Evolutionary conservation across 805 yeast genomes (phyloP).

Genomic region (Lipomyces lipofer): DNA sequence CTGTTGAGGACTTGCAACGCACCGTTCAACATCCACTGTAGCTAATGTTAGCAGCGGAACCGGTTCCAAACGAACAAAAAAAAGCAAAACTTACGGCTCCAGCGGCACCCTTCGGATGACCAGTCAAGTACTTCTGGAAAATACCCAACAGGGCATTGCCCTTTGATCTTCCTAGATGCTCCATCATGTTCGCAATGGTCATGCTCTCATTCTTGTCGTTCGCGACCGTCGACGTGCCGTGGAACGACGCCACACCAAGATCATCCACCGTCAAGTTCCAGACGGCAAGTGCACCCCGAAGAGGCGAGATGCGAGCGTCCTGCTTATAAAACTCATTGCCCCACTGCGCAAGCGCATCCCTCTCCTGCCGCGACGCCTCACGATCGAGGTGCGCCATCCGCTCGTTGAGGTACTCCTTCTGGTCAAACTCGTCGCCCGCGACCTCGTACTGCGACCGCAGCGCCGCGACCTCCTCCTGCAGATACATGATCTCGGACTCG

Average conservation of each 20-base stretch:
- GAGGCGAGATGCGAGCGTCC: conserved; percentile 93
- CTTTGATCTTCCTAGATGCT: conserved; percentile 91
- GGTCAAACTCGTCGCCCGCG: conserved; percentile 52
- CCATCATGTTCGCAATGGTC: conserved; percentile 88
- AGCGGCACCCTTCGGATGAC: conserved; percentile 99
- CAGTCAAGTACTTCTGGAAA: conserved; percentile 98
- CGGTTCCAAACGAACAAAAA: neutral
- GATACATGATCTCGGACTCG: conserved; percentile 70
- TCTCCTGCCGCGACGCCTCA: conserved; percentile 81
- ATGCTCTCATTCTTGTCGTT: conserved; percentile 97
- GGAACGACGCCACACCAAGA: conserved; percentile 95
- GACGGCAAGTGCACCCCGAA: conserved; percentile 95
- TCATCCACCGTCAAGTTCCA: conserved; percentile 93
- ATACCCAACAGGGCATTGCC: conserved; percentile 98
- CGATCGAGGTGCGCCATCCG: conserved; percentile 83
- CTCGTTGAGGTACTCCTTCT: conserved; percentile 62
- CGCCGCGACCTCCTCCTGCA: conserved; percentile 68
- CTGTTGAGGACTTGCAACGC: conserved; percentile 87
- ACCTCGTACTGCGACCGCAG: conserved; percentile 45
- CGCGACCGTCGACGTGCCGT: conserved; percentile 98
- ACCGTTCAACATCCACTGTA: conserved; percentile 95
- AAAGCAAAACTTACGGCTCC: conserved; percentile 60
- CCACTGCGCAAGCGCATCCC: conserved; percentile 88
- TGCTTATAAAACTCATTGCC: conserved; percentile 91
- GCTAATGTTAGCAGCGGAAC: neutral